Base-by-base conservation (phyloP, 2,329 filamentous ascomycete species). In the Neonectria sp. region DNA sequence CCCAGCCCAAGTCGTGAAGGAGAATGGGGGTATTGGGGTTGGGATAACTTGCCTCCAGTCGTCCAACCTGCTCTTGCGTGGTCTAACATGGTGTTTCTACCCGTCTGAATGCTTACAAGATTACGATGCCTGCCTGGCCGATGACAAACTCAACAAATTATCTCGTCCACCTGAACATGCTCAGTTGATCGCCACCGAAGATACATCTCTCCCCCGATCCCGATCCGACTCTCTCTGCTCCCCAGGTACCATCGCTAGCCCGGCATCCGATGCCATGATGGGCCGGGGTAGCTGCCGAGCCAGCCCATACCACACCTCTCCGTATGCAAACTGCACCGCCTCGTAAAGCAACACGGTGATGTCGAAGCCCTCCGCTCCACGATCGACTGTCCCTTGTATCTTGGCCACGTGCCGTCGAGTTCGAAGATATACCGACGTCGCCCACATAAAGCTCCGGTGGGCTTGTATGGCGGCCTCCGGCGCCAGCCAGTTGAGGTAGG, bases 401-500 rank as follows among this genome's bases (percentile, higher is more conserved):
- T 68, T 67, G 7, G 72, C 72, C 5, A 77, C 60, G 62, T 79
- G 76, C 31, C 67, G 56, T 24, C 79, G 73, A 3, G 69, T 68
- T 25, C 78, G 77, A 11, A 77, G 63, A 33, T 75, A 80, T 24
- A 76, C 71, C 21, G 71, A 71, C 3, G 71, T 72, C 2, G 75
- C 79, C 78, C 78, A 82, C 46, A 76, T 66, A 27, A 76, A 78
- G 59, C 71, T 77, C 2, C 75, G 60, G 15, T 68, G 61, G 4
- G 79, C 71, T 25, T 72, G 72, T 11, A 58, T 58, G 7, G 75
- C 73, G 13, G 75, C 70, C 11, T 66, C 67, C 24, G 64, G 65
- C 1, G 78, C 71, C 43, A 81, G 67, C 78, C 78, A 80, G 70
- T 79, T 76, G 61, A 82, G 71, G 59, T 80, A 81, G 9, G 60